phyloP scores from a whole-genome alignment of 78 protist species.

The Andalucia godoyi region DNA sequence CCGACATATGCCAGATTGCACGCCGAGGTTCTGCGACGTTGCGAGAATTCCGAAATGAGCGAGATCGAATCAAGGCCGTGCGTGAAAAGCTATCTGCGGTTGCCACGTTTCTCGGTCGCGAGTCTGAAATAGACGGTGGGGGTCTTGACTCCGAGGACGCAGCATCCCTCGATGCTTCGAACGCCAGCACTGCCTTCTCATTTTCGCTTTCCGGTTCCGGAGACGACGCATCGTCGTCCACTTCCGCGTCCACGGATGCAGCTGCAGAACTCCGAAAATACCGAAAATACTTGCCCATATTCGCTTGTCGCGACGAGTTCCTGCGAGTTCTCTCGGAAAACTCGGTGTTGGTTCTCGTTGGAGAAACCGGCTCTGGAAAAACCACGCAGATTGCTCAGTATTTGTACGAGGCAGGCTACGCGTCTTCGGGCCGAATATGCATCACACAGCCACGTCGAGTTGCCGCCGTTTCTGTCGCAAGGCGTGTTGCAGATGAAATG shows the following conservation, averaged over 20 bases:
- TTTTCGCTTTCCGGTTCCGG: not conserved
- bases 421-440: constrained; percentile 65
- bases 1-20: constrained; percentile 76
- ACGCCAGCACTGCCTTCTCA: not conserved
- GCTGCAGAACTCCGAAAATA: constrained; percentile 70
- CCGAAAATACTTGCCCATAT: constrained; percentile 89
- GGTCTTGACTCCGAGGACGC: not conserved
- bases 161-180: not conserved
- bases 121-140: not conserved
- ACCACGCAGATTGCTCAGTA: constrained; percentile 95
- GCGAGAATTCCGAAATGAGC: not conserved
- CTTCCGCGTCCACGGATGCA: constrained; percentile 60
- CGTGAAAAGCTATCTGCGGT: not conserved
- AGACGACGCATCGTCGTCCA: not conserved
- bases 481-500: constrained; percentile 88
- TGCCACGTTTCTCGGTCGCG: not conserved
- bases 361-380: constrained; percentile 97
- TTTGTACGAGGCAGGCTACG: constrained; percentile 82
- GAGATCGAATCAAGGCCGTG: not conserved
- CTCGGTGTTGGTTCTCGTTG: constrained; percentile 73
- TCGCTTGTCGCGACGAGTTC: constrained; percentile 45
- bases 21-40: constrained; percentile 51
- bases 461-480: constrained; percentile 94
- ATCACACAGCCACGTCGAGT: constrained; percentile 97
- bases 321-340: constrained; percentile 71